Percentiles rank a stretch among this genome's conserved stretches.
Conservation (phyloP, 2,329 filamentous ascomycete species). For the Clonostachys sp. region DNA sequence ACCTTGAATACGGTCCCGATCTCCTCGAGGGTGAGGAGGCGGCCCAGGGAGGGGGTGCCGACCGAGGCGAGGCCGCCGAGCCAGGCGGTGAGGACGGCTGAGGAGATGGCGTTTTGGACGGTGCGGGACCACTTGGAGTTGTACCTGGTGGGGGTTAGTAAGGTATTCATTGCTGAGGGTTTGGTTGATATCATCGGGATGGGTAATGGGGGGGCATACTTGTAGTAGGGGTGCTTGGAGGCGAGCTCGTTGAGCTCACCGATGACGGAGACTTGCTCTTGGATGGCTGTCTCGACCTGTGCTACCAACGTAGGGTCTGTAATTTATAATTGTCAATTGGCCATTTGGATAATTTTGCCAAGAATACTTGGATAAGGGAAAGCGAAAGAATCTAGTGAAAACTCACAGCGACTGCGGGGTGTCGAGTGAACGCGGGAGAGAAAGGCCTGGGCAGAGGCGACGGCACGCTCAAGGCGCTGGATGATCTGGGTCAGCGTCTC, state of each 20-base stretch:
- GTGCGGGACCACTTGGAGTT: constrained; percentile 82
- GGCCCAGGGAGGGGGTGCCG: constrained; percentile 40
- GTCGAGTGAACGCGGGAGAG: constrained; percentile 90
- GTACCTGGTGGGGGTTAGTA: constrained; percentile 42
- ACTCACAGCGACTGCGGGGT: constrained; percentile 53
- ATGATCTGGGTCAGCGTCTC: constrained; percentile 82
- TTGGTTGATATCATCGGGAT: neutral
- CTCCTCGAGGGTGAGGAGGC: constrained; percentile 82
- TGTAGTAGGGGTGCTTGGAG: constrained; percentile 92
- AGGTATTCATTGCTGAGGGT: constrained; percentile 3
- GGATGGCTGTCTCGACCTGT: constrained; percentile 67
- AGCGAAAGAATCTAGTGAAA: neutral
- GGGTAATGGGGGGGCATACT: constrained; percentile 45
- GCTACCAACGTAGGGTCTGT: constrained; percentile 46
- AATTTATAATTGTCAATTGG: neutral
- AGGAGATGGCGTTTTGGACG: constrained; percentile 71
- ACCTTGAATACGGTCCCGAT: constrained; percentile 78
- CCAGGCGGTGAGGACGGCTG: constrained; percentile 61
- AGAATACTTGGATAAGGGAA: neutral
- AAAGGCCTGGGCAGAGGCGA: constrained; percentile 74
- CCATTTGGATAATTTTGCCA: neutral
- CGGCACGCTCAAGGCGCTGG: constrained; percentile 78
- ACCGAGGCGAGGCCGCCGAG: constrained; percentile 67
- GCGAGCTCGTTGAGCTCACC: constrained; percentile 67
- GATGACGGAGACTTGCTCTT: constrained; percentile 67